These are phyloP conservation scores for Stenogyne calaminthoides DNA, from an alignment of 305 asterid species.

Conservation along the genomic window DNA sequence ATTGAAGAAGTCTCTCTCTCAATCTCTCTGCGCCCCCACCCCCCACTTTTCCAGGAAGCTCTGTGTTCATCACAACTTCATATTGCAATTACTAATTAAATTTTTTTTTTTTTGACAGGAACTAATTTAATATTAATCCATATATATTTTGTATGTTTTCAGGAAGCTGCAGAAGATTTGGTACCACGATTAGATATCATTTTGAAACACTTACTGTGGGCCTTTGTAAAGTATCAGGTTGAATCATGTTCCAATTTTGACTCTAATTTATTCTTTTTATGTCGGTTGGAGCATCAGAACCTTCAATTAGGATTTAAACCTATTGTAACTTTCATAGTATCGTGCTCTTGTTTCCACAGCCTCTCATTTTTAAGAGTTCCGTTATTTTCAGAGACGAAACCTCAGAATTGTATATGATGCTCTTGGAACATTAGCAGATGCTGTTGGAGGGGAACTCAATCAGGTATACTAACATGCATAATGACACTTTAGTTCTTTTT, in stretches of 20 bases:
- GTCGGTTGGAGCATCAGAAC: conserved; percentile 10
- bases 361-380: background rate
- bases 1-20: conserved; percentile 78
- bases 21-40: background rate
- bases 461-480: conserved; percentile 54
- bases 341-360: conserved; percentile 14
- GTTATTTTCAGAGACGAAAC: conserved; percentile 73
- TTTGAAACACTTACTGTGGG: conserved; percentile 86
- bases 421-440: conserved; percentile 97
- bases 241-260: background rate
- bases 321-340: conserved; percentile 5
- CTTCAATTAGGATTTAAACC: background rate
- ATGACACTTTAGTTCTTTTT: background rate
- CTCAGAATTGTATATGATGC: conserved; percentile 97
- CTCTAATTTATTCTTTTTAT: conserved; percentile 9
- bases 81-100: background rate
- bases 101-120: too few species aligned
- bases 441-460: conserved; percentile 91
- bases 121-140: background rate
- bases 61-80: background rate
- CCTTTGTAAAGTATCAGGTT: conserved; percentile 97
- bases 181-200: conserved; percentile 73
- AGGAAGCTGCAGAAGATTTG: conserved; percentile 94
- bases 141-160: conserved; percentile 9
- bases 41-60: background rate